A percentile compares a stretch with the other conserved stretches of the same genome.
phyloP scores from a whole-genome alignment of 768 basidiomycete species.

The Lactifluus piperatus region DNA sequence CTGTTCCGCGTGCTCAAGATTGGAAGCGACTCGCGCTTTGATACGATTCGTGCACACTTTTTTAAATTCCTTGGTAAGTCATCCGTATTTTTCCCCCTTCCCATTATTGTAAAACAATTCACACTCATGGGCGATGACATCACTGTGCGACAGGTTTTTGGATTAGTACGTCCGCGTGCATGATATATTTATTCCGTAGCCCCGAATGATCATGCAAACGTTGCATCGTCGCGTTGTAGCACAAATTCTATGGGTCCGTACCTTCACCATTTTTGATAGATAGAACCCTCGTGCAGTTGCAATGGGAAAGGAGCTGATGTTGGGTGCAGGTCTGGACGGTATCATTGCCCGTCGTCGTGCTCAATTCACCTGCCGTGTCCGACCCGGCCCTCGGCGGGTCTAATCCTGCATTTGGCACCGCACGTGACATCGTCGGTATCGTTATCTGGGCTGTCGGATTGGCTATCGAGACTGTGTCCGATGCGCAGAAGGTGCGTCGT shows the following conservation, averaged over 20 bases:
- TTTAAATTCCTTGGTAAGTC: slow-evolving; percentile 45
- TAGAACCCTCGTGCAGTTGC: neutral
- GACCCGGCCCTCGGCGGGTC: slow-evolving; percentile 40
- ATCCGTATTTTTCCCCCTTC: too few relatives aligned
- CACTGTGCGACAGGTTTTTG: neutral
- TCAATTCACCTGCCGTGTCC: neutral
- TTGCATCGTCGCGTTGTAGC: neutral
- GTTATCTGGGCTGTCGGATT: slow-evolving; percentile 54
- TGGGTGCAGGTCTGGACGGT: neutral
- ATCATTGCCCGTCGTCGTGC: neutral
- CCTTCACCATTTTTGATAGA: too few relatives aligned
- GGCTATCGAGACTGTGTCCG: slow-evolving; percentile 45
- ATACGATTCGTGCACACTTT: slow-evolving; percentile 56
- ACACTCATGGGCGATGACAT: too few relatives aligned
- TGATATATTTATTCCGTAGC: neutral
- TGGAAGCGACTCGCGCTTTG: slow-evolving; percentile 58
- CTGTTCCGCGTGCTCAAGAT: slow-evolving; percentile 62
- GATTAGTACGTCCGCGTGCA: neutral
- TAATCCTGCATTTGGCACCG: slow-evolving; percentile 49
- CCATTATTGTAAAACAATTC: too few relatives aligned
- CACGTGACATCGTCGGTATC: neutral
- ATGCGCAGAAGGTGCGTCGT: slow-evolving; percentile 42
- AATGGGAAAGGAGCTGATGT: neutral
- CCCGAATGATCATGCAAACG: neutral
- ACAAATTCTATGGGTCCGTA: neutral